These are phyloP conservation scores for Pisolithus thermaeus DNA, from an alignment of 1,284 basidiomycete species.

Conservation along the genomic window DNA sequence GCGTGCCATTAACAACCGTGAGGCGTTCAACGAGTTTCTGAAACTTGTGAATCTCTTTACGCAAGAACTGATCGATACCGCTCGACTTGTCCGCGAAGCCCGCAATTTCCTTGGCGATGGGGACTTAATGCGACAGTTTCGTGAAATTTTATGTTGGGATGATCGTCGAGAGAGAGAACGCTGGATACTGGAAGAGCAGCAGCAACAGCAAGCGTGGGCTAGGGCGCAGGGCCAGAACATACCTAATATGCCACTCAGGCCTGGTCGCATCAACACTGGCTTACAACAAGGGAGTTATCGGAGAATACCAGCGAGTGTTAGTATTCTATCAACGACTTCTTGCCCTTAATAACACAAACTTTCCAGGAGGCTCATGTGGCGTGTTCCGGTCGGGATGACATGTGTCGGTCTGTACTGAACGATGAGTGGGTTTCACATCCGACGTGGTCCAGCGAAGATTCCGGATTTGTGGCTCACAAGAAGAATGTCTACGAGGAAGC, in stretches of 20 bases:
- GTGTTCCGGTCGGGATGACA: constrained; percentile 93
- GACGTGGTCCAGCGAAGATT: constrained; percentile 90
- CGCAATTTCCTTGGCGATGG: constrained; percentile 61
- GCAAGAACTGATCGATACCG: constrained; percentile 88
- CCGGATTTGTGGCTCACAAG: constrained; percentile 85
- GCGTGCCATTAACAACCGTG: constrained; percentile 80
- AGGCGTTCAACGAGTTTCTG: constrained; percentile 94
- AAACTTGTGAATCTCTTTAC: constrained; percentile 95
- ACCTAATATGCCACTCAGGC: constrained; percentile 38
- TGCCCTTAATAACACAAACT: neutral
- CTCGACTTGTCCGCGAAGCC: constrained; percentile 69
- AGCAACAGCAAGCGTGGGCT: constrained; percentile 35
- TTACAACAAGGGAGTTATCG: constrained; percentile 83
- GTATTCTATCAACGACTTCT: constrained; percentile 26
- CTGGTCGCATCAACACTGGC: constrained; percentile 53
- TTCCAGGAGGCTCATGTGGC: constrained; percentile 77
- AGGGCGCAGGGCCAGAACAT: constrained; percentile 37
- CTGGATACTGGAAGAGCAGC: constrained; percentile 40
- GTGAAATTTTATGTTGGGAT: constrained; percentile 89
- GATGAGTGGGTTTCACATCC: constrained; percentile 97
- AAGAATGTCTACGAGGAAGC: constrained; percentile 98
- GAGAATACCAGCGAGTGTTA: constrained; percentile 71
- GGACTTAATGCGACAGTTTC: constrained; percentile 82
- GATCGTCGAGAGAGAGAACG: constrained; percentile 58
- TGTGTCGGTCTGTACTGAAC: constrained; percentile 95